phyloP scores from a whole-genome alignment of 495 filamentous ascomycete genomes.

The Aspergillus taichungensis region DNA sequence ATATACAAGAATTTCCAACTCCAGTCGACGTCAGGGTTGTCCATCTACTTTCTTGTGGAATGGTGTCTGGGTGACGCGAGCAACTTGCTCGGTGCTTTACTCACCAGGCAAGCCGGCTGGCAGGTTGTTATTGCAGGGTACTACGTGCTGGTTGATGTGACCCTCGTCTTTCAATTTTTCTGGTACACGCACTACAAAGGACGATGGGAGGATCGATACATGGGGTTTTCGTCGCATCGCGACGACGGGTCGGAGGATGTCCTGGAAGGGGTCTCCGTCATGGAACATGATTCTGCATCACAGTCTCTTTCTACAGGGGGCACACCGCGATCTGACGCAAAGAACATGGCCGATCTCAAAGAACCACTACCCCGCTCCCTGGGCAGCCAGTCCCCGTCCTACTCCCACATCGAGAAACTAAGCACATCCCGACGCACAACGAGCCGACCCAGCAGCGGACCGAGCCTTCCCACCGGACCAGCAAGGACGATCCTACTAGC shows the following conservation, averaged over 20 bases:
- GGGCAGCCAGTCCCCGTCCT: conserved; percentile 20
- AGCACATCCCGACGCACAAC: conserved; percentile 25
- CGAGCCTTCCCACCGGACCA: conserved; percentile 26
- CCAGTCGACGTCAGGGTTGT: conserved; percentile 59
- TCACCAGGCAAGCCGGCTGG: conserved; percentile 61
- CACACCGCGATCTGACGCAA: conserved; percentile 16
- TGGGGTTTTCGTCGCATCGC: conserved; percentile 12
- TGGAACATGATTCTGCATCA: conserved; percentile 11
- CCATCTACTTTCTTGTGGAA: conserved; percentile 58
- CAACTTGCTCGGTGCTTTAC: conserved; percentile 56
- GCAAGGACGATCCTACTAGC: conserved; percentile 38
- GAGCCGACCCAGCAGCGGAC: conserved; percentile 13
- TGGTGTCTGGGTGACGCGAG: conserved; percentile 64
- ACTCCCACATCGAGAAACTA: conserved; percentile 30
- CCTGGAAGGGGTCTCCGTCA: conserved; percentile 24
- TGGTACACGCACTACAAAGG: conserved; percentile 55
- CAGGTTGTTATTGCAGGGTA: conserved; percentile 61
- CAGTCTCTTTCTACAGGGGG: conserved; percentile 11
- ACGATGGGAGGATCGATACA: conserved; percentile 19
- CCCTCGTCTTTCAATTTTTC: conserved; percentile 54
- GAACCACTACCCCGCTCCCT: conserved; percentile 11
- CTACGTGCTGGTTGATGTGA: conserved; percentile 59
- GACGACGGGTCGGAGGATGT: conserved; percentile 13
- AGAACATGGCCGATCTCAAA: conserved; percentile 25
- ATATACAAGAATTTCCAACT: conserved; percentile 63